These are phyloP conservation scores for Rubroboletus satanas DNA, from an alignment of 768 basidiomycete species.

Conservation along the genomic window DNA sequence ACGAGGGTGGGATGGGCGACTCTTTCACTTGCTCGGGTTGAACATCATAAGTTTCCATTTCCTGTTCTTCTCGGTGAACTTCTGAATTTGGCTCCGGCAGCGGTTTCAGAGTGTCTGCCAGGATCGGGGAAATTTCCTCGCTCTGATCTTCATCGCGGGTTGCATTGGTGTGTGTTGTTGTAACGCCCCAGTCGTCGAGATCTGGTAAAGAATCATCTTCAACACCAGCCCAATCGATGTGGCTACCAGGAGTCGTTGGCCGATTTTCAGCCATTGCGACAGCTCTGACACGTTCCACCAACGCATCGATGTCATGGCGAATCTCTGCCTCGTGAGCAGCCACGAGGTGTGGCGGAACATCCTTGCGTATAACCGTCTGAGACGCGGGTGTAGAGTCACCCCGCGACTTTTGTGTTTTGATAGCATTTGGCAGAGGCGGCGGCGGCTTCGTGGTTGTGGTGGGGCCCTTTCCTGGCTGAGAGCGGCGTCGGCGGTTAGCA, in stretches of 20 bases:
- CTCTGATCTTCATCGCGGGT: conserved; percentile 25
- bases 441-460: conserved; percentile 14
- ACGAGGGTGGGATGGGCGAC: conserved; percentile 6
- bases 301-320: conserved; percentile 65
- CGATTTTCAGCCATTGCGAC: conserved; percentile 67
- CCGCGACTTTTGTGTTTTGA: conserved; percentile 35
- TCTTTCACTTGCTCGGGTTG: conserved; percentile 5
- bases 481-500: conserved; percentile 48
- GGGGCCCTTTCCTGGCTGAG: conserved; percentile 35
- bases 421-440: conserved; percentile 15
- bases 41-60: conserved; percentile 20
- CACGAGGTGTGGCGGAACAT: conserved; percentile 56
- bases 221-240: conserved; percentile 88
- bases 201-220: conserved; percentile 79
- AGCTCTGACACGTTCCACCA: conserved; percentile 73
- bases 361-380: conserved; percentile 41
- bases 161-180: conserved; percentile 36
- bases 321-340: conserved; percentile 41
- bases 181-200: conserved; percentile 82
- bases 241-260: conserved; percentile 68
- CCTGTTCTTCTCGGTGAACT: conserved; percentile 14
- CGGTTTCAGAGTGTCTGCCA: conserved; percentile 58
- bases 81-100: conserved; percentile 47
- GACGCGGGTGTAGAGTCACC: conserved; percentile 18
- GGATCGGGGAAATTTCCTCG: conserved; percentile 62